Percentiles rank a stretch among this genome's conserved stretches.
Evolutionary conservation across 2,329 filamentous ascomycete species (phyloP).

Genomic region (Gyromitra esculenta): DNA sequence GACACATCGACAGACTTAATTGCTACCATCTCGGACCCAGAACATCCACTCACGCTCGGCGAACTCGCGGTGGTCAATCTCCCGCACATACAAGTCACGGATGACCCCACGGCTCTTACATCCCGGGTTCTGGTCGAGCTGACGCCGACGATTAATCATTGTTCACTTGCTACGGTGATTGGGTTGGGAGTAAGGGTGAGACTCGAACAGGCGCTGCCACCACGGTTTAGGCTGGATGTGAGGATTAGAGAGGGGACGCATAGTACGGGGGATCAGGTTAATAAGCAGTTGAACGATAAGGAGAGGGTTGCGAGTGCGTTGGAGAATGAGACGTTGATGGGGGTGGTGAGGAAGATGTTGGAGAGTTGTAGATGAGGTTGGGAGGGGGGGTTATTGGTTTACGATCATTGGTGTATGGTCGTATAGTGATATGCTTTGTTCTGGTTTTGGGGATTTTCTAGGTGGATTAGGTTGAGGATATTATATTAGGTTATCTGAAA

Average conservation of each 20-base stretch:
- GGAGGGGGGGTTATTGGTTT: too few relatives aligned
- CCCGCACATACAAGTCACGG: conserved; percentile 83
- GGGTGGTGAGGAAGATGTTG: conserved; percentile 92
- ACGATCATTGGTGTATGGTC: background rate
- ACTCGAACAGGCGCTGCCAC: conserved; percentile 87
- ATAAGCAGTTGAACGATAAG: conserved; percentile 96
- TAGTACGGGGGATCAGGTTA: conserved; percentile 91
- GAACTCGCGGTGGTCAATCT: conserved; percentile 94
- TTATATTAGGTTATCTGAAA: too few relatives aligned
- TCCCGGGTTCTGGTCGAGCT: conserved; percentile 85
- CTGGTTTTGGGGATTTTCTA: background rate
- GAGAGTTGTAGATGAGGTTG: conserved; percentile 75
- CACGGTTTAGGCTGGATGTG: conserved; percentile 91
- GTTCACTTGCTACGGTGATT: conserved; percentile 94
- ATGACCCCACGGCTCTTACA: conserved; percentile 68
- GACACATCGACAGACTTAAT: conserved; percentile 75
- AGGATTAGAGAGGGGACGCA: conserved; percentile 97
- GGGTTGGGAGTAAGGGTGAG: conserved; percentile 91
- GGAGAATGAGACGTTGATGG: conserved; percentile 90
- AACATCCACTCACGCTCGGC: conserved; percentile 92
- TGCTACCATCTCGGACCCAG: conserved; percentile 91
- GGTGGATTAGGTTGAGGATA: too few relatives aligned
- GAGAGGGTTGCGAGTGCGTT: conserved; percentile 93
- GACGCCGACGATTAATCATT: conserved; percentile 96
- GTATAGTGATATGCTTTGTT: background rate